Percentiles rank a stretch among this genome's conserved stretches.
phyloP scores from a whole-genome alignment of 2,329 filamentous ascomycete genomes.

The Aureobasidium melanogenum region DNA sequence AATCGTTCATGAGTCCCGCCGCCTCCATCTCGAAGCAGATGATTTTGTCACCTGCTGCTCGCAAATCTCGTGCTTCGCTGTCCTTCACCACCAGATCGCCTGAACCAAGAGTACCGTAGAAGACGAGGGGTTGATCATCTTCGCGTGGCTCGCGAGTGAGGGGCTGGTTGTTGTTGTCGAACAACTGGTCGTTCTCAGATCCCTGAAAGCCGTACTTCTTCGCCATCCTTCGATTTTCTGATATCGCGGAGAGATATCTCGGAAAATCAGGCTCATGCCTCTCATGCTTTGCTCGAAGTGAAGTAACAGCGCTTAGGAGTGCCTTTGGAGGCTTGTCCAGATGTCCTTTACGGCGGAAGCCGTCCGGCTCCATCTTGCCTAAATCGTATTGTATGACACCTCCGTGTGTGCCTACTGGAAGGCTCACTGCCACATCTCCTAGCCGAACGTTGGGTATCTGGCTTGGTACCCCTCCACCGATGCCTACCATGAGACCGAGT shows the following conservation, averaged over 20 bases:
- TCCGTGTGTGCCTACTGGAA: slow-evolving; percentile 15
- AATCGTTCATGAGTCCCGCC: too few species aligned
- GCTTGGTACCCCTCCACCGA: slow-evolving; percentile 17
- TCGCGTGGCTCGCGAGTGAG: too few species aligned
- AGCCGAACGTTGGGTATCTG: slow-evolving; percentile 15
- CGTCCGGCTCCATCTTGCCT: slow-evolving; percentile 13
- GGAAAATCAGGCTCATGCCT: not conserved
- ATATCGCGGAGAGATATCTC: not conserved
- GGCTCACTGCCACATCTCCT: slow-evolving; percentile 21
- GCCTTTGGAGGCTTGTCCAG: slow-evolving; percentile 17
- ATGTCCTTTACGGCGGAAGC: slow-evolving; percentile 14
- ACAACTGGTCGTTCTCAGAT: not conserved
- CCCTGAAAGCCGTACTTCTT: not conserved
- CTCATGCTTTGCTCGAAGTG: slow-evolving; percentile 18
- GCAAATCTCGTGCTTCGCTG: too few species aligned
- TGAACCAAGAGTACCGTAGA: too few species aligned
- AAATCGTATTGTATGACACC: slow-evolving; percentile 23
- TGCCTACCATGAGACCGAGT: slow-evolving; percentile 19
- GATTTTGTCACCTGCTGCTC: too few species aligned
- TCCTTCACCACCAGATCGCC: too few species aligned
- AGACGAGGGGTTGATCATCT: too few species aligned
- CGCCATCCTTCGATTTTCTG: not conserved
- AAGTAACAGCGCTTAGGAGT: slow-evolving; percentile 19
- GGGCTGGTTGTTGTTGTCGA: not conserved
- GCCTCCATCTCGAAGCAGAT: too few species aligned